Base-by-base conservation (phyloP, 1,284 basidiomycete species). In the Flammula alnicola region DNA sequence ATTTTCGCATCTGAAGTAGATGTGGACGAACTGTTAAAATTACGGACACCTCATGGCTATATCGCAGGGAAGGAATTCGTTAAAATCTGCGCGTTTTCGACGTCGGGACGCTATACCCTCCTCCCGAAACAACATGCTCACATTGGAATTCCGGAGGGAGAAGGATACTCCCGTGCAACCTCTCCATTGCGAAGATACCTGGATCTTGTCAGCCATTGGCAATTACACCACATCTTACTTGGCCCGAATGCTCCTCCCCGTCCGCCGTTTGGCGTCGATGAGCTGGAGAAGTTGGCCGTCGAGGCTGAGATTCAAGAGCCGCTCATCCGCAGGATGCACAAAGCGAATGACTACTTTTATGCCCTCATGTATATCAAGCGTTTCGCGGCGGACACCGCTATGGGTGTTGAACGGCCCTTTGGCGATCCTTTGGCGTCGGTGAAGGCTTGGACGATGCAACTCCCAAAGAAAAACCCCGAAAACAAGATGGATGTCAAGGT, bases 181-280 rank as follows among this genome's bases (percentile, higher is more conserved):
- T 92, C 88, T 2, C 97, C 97, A 0, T 72, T 99, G 40, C 80
- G 97, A 35, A 81, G 97, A 17, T 98, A 86, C 67, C 70, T 76
- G 32, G 97, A 99, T 70, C 70, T 98, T 58, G 65, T 97, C 4
- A 73, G 76, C 7, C 97, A 99, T 71, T 99, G 95, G 93, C 95
- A 98, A 68, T 83, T 99, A 68, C 96, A 98, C 66, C 75, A 85
- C 40, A 80, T 81, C 2, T 70, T 98, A n/a, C 66, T 85, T 6
- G 72, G 73, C 6, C 61, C 68, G 0, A 58, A 68, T 9, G 63
- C 67, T 6, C 55, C 54, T 5, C 33, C 52, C 16, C 59, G 59
- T 7, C 66, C 68, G 0, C 62, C 75, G 5, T 86, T 84, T 61
- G 64, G 67, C 11, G 51, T 59, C 7, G 66, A 72, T 6, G 77